Evolutionary conservation across 2,329 filamentous ascomycete species (phyloP), one percentile per base, ranked within the genome.

Genomic region (Lachnellula occidentalis): DNA sequence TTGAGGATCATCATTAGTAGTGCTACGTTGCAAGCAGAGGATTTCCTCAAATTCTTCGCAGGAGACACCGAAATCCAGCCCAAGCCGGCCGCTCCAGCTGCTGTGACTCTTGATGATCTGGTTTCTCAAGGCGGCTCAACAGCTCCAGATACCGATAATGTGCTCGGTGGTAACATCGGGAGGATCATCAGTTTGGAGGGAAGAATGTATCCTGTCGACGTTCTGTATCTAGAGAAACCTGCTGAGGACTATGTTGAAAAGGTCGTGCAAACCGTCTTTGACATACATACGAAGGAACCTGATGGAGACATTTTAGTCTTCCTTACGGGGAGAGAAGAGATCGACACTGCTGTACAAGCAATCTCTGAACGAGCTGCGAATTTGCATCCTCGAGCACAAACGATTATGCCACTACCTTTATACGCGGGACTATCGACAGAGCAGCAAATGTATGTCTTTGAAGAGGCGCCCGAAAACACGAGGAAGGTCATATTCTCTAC

Each of bases 361-460:
- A 83, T 96, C 34, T 80, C 85, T 1, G 89, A 95, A 61, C 84
- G 85, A 39, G 78, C 87, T 34, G 78, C 77, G 9, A 78, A 82
- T 45, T 76, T 92, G 22, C 78, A 81, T 31, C 74, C 82, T 3
- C 77, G 79, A 48, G 75, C 80, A 11, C 78, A 81, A 58, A 74
- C 76, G 21, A 73, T 95, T 7, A 77, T 88, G 56, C 78, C 88
- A 4, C 72, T 97, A 8, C 92, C 92, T 1, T 78, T 97, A 0
- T 97, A 95, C 68, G 90, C 94, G 4, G 94, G 92, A 2, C 79
- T 97, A 5, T 83, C 90, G 2, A 90, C 87, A 8, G 92, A 96
- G 60, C 86, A 96, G 66, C 94, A 97, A 68, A 92, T 96, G 83
- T 92, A 92, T 61, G 87, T 97, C 41, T 97, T 97, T 68, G 90